Evolutionary conservation across 148 eudicot genomes (phyloP), one percentile per base, ranked within the genome.

Genomic region (Rhododendron griersonianum): DNA sequence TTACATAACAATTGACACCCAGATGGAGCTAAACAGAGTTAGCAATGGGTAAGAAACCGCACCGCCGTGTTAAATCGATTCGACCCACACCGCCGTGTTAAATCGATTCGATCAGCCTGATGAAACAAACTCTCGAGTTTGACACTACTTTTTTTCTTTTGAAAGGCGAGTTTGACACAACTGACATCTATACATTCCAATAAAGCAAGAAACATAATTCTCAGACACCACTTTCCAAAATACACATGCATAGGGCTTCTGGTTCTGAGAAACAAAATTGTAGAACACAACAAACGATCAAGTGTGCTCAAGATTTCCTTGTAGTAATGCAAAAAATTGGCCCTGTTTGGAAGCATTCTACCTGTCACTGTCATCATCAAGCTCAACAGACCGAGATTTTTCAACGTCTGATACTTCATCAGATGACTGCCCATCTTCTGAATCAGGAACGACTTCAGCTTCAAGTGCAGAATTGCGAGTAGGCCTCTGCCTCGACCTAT

Each of bases 401-500:
- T 78, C 89, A n/a, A 75, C 71, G 74, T 75, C 65, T 80, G 84
- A 61, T 41, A 25, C 45, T 69, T 88, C 50, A 61, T 87, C 89
- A 59, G 92, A 86, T 33, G 89, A 87, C 44, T 89, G 88, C 81
- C 89, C 94, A 77, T 85, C 88, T 77, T 92, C 97, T 39, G 98
- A 94, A 90, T 94, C 98, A 83, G 88, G 85, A 87, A 89, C 89
- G 76, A 89, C 82, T 33, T 11, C 51, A 84, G 91, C 74, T 55
- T 89, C 91, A 15, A 90, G 77, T 80, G 95, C 94, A 48, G 92
- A 84, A 84, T 94, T 96, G 25, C 90, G 89, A 11, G 90, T 92
- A 84, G 94, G 96, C 80, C 95, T 90, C 85, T 94, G 95, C 84
- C 95, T 90, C 44, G 88, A 63, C 80, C 94, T 89, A 81, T 90